Evolutionary conservation across 2,329 filamentous ascomycete species (phyloP), one percentile per base, ranked within the genome.

Genomic region (Aureobasidium sp.): DNA sequence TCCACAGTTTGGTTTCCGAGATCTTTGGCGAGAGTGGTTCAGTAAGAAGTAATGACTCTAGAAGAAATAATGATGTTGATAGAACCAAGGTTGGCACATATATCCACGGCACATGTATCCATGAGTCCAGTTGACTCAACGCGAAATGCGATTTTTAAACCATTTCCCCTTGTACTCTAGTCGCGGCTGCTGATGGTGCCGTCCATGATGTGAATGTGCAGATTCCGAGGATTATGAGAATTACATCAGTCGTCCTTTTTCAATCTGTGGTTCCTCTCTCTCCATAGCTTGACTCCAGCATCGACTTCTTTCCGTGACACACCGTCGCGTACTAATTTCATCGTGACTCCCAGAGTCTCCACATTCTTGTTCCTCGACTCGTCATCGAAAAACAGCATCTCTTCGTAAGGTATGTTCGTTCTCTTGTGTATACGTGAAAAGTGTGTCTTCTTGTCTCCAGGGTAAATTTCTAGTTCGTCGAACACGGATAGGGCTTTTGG

Each of bases 301-400:
- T 95, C 91, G 23, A 97, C 77, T 77, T 94, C 91, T 0, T 79
- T 80, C 76, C 85, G 87, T 2, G 83, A 87, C 60, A 96, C 85
- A 0, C 92, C 92, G 72, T 96, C 87, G 62, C 83, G 78, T 0
- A 97, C 87, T 55, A 97, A 76, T 71, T 85, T 86, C 84, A 97
- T 96, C 0, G 88, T 89, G 3, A 96, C 88, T 0, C 92, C 92
- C 55, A 97, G 70, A 50, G 82, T 78, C 75, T 88, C 84, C 0
- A 96, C 93, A 71, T 97, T 91, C 63, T 84, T 80, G 71, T 97
- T 97, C 64, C 93, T 78, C 58, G 82, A 80, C 82, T 97, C 93
- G 69, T 97, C 93, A 68, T 97, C 93, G 67, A 97, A 97, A 74
- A 97, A 97, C 37, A 97, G 73, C 87, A 97, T 96, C 52, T 97